Conservation (phyloP, 2,329 filamentous ascomycete species). For the Dissoconium aciculare region DNA sequence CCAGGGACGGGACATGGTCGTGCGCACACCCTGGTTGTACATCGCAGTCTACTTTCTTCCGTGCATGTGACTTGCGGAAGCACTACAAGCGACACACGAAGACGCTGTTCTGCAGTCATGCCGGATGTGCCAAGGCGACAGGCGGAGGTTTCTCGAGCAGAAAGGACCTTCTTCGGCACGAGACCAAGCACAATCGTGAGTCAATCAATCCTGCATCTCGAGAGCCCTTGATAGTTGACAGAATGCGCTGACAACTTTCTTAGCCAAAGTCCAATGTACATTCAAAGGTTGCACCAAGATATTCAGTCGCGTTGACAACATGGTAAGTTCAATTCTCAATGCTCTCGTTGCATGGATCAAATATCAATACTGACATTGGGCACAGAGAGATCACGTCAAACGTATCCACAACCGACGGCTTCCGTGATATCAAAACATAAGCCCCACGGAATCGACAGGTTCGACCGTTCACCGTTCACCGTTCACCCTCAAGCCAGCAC, state of each 20-base stretch:
- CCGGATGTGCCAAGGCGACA: constrained; percentile 42
- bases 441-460: background rate
- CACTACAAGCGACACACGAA: constrained; percentile 49
- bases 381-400: constrained; percentile 19
- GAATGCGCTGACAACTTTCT: background rate
- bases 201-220: background rate
- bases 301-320: constrained; percentile 48
- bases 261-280: constrained; percentile 41
- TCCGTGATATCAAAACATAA: constrained; percentile 1
- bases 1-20: constrained; percentile 38
- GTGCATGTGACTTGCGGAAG: constrained; percentile 47
- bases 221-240: background rate
- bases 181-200: constrained; percentile 43
- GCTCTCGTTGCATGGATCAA: background rate
- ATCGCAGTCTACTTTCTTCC: constrained; percentile 42
- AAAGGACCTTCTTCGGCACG: constrained; percentile 46
- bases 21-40: constrained; percentile 45
- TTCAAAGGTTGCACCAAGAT: constrained; percentile 43
- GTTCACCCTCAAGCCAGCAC: too few species aligned
- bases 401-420: constrained; percentile 14
- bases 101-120: constrained; percentile 44
- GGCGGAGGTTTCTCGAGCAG: constrained; percentile 47
- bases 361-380: constrained; percentile 4
- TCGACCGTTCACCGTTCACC: too few species aligned
- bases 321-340: constrained; percentile 29